Base-by-base conservation (phyloP, 768 basidiomycete species). In the Gymnopilus junonius region DNA sequence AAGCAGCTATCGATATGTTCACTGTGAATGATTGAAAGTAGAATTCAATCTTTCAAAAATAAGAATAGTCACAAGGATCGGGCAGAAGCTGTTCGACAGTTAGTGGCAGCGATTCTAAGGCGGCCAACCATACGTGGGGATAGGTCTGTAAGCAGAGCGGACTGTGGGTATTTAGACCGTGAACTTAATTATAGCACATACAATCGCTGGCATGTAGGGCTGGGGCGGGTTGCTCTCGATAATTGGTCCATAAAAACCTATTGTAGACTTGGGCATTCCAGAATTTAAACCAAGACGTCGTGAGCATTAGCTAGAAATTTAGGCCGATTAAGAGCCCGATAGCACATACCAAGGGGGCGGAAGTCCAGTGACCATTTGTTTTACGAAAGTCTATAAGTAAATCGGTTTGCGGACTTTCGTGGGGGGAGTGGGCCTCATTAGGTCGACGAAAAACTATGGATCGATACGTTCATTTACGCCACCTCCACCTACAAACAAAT, bases 11-110 rank as follows among this genome's bases (percentile, higher is more conserved):
- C 23, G 48, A 51, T 32, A 29, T 15, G 7, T 31, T 23, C 48
- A 51, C 8, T 51, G 7, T n/a, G 15, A 51, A 11, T 51, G 48
- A 29, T 29, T 51, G 48, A 32, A 51, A 20, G 45, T 25, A 12
- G 25, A 25, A 48, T 25, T 15, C 21, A 27, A 48, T 14, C 17
- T 32, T 29, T 29, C 48, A 51, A 31, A 12, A 48, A 27, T 48
- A 48, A 48, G 45, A 51, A 51, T 51, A 51, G 48, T 51, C 48
- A 20, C 48, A 29, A 29, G 48, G 48, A 51, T 51, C 48, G 48
- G 48, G 48, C 48, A 51, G 48, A 51, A 51, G 48, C 48, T 27
- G 25, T 17, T 50, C 20, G 46, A 50, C 46, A 50, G 46, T n/a
- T n/a, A n/a, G n/a, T n/a, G 27, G 15, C 25, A 21, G 29, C 15